phyloP scores from a whole-genome alignment of 2,329 filamentous ascomycete genomes.

The Akanthomyces uredinophilus region DNA sequence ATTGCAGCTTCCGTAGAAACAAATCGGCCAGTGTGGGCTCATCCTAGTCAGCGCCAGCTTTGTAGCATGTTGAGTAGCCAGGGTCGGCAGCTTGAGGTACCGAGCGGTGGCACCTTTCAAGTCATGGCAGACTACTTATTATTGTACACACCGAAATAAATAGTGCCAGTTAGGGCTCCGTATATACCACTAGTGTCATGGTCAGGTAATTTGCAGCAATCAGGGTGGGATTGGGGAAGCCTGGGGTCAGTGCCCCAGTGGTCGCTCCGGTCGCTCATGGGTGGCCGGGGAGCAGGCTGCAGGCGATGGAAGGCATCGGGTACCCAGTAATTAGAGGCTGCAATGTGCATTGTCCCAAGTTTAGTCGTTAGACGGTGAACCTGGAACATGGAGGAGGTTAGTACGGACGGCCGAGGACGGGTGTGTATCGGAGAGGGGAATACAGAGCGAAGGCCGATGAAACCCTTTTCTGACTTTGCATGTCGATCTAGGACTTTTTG shows the following conservation, averaged over 20 bases:
- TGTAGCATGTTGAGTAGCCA: conserved; percentile 9
- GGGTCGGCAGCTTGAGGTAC: not conserved
- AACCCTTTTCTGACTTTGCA: conserved; percentile 4
- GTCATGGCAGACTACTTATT: not conserved
- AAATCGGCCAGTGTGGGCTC: conserved; percentile 3
- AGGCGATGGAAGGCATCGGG: not conserved
- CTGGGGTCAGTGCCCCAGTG: conserved; percentile 6
- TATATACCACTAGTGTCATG: conserved; percentile 7
- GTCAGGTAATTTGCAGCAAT: conserved; percentile 6
- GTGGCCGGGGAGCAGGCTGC: not conserved
- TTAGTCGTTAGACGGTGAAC: not conserved
- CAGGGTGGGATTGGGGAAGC: conserved; percentile 6
- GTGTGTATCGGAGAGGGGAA: not conserved
- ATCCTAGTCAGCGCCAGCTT: conserved; percentile 6
- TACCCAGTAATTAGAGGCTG: not conserved
- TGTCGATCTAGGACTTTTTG: conserved; percentile 5
- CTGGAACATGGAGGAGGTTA: not conserved
- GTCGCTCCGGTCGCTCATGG: conserved; percentile 1
- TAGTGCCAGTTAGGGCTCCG: conserved; percentile 6
- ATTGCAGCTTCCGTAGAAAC: conserved; percentile 4
- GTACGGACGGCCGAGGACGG: not conserved
- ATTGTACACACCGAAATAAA: not conserved
- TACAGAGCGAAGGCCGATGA: not conserved
- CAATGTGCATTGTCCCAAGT: not conserved
- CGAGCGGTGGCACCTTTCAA: not conserved